A percentile compares a stretch with the other conserved stretches of the same genome.
phyloP scores from a whole-genome alignment of 1,284 basidiomycete species.

The Mycosarcoma mackinlayi region DNA sequence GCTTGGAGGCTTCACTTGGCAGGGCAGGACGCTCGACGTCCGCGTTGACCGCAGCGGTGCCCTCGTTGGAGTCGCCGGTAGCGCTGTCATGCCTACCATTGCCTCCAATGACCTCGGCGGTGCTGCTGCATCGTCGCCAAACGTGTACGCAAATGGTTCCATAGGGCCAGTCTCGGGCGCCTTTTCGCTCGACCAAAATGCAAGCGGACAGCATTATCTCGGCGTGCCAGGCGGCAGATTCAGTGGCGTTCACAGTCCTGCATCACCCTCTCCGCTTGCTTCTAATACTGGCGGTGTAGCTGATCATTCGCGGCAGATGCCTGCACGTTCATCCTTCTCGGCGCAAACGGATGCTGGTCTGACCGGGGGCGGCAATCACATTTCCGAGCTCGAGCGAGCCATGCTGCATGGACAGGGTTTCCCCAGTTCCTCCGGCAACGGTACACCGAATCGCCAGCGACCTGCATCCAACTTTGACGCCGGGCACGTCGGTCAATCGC shows the following conservation, averaged over 20 bases:
- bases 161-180: not conserved
- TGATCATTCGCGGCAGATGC: slow-evolving; percentile 10
- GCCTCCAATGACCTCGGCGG: slow-evolving; percentile 1
- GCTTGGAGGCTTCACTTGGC: slow-evolving; percentile 69
- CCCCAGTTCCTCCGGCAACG: slow-evolving; percentile 10
- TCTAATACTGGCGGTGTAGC: slow-evolving; percentile 7
- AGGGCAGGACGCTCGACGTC: slow-evolving; percentile 64
- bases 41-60: slow-evolving; percentile 57
- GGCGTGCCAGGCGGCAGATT: slow-evolving; percentile 21
- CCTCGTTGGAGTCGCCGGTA: slow-evolving; percentile 45
- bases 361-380: slow-evolving; percentile 2
- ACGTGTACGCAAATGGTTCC: slow-evolving; percentile 6
- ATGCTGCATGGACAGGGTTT: slow-evolving; percentile 22
- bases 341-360: slow-evolving; percentile 9
- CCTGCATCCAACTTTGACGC: slow-evolving; percentile 14
- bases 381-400: slow-evolving; percentile 32
- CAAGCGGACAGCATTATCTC: slow-evolving; percentile 19
- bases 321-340: slow-evolving; percentile 26
- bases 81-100: slow-evolving; percentile 32
- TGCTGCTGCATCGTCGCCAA: slow-evolving; percentile 1
- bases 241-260: not conserved
- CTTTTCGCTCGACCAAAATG: slow-evolving; percentile 6
- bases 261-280: slow-evolving; percentile 22
- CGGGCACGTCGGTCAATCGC: slow-evolving; percentile 8
- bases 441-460: slow-evolving; percentile 19